Base-by-base conservation (phyloP, 2,329 filamentous ascomycete genomes). In the Thielaviopsis cerberus region DNA sequence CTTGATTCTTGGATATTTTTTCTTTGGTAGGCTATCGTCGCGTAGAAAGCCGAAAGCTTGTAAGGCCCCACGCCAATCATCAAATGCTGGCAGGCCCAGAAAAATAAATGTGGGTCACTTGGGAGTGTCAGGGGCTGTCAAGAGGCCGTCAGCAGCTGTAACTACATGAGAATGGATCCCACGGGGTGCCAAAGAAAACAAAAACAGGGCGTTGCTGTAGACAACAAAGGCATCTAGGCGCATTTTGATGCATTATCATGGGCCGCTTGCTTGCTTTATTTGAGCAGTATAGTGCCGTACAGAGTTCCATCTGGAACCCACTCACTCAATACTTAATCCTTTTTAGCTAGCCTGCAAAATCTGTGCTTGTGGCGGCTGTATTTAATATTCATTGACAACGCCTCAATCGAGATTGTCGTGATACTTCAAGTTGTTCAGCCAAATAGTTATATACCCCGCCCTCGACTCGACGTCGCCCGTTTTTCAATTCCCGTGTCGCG, bases 101-200 rank as follows among this genome's bases (percentile, higher is more conserved):
- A 55, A 30, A 55, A 25, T 2, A 30, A 24, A 45, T 23, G 27
- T 25, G 15, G 15, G 34, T 41, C 15, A 17, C 10, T 34, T 41
- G 15, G 34, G 13, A 41, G 34, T 41, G 50, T 0, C 50, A 27
- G 4, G 20, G 37, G 55, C 50, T 53, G 55, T 26, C 23, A n/a
- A 17, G 4, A 1, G 3, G 17, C 1, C 13, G 2, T 2, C 24
- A 24, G 3, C 55, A 57, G 55, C 48, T 55, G 59, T n/a, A 41
- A 41, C 15, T n/a, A 17, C 15, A n/a, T 41, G 15, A 41, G n/a
- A 41, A 41, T 41, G 34, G 34, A 34, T 41, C 13, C 15, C 15
- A 3, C 3, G 34, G 15, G n/a, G 34, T 41, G 23, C 48, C 26
- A 63, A 63, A 64, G 56, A 69, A 71, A 68, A 68, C 69, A 71